Evolutionary conservation across 768 basidiomycete genomes (phyloP), one percentile per base, ranked within the genome.

Genomic region (Austroboletus eburneus): DNA sequence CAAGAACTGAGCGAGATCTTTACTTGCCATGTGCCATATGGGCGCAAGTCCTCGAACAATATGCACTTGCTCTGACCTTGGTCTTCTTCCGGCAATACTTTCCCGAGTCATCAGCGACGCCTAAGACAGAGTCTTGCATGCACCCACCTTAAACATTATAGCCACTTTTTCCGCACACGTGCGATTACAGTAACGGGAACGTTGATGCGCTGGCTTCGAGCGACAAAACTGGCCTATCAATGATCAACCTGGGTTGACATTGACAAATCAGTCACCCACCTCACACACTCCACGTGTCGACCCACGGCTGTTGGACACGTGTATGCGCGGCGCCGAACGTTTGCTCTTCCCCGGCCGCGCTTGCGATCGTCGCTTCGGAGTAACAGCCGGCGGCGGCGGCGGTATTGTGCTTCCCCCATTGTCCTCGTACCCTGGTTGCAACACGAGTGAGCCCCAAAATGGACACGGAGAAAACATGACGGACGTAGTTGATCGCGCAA

Each of bases 121-220:
- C n/a, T n/a, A n/a, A n/a, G n/a, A n/a, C n/a, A n/a, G n/a, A n/a
- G n/a, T n/a, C n/a, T n/a, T n/a, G n/a, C n/a, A n/a, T n/a, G n/a
- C n/a, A 27, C 27, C 27, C 27, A 27, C 27, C 27, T 27, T 27
- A 12, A 5, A 67, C 39, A 43, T 51, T 27, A 35, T 42, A 9
- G 54, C 56, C 17, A 80, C 79, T 32, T 65, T 54, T 8, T 71
- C 64, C 16, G 78, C 80, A 58, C 82, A 84, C 39, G 70, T 74
- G 65, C 78, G 81, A 50, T 81, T 77, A 54, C 83, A 84, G 51
- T 73, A 84, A 21, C 75, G 73, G 53, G 77, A 77, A 43, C 71
- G 72, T 50, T 70, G 74, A 51, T 72, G 72, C 52, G 79, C 77
- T 1, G 79, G 79, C 51, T 77, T 81, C 57, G 73, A 72, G 52